These are phyloP conservation scores for Paspalum notatum DNA, from an alignment of 176 grass and related monocot species.

Conservation along the genomic window DNA sequence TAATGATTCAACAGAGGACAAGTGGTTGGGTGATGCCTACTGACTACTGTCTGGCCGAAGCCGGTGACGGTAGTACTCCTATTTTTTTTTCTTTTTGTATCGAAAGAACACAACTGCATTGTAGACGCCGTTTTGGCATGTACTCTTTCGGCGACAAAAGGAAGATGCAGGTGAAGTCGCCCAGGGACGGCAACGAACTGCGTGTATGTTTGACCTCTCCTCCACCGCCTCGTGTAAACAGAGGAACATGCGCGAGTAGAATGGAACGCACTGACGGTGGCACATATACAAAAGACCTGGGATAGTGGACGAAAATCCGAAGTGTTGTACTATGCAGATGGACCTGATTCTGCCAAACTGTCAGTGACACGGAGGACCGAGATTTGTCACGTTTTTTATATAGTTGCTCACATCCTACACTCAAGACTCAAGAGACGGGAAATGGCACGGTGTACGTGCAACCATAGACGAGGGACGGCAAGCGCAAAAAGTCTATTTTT, in stretches of 20 bases:
- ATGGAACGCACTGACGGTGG: neutral
- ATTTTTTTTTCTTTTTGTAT: neutral
- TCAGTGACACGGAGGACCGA: too few relatives aligned
- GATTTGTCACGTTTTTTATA: too few relatives aligned
- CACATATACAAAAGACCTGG: too few relatives aligned
- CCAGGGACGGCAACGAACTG: conserved; percentile 31
- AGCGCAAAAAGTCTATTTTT: too few relatives aligned
- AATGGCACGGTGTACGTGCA: too few relatives aligned
- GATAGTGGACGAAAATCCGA: too few relatives aligned
- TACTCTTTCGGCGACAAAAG: neutral
- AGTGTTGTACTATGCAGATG: too few relatives aligned
- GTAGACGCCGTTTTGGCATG: neutral
- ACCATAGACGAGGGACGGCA: too few relatives aligned
- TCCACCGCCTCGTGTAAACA: conserved; percentile 4
- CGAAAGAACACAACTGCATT: conserved; percentile 8
- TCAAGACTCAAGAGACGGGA: too few relatives aligned
- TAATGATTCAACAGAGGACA: neutral
- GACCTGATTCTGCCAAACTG: too few relatives aligned
- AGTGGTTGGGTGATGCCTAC: conserved; percentile 40
- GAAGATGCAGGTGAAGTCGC: conserved; percentile 4
- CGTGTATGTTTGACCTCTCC: conserved; percentile 24
- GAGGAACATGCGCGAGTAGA: neutral
- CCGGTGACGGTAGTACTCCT: conserved; percentile 25
- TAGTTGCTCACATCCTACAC: too few relatives aligned
- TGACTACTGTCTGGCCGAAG: conserved; percentile 43